A percentile compares a stretch with the other conserved stretches of the same genome.
Conservation (phyloP, 192 early-diverging fungal species). For the Nowakowskiella sp. region DNA sequence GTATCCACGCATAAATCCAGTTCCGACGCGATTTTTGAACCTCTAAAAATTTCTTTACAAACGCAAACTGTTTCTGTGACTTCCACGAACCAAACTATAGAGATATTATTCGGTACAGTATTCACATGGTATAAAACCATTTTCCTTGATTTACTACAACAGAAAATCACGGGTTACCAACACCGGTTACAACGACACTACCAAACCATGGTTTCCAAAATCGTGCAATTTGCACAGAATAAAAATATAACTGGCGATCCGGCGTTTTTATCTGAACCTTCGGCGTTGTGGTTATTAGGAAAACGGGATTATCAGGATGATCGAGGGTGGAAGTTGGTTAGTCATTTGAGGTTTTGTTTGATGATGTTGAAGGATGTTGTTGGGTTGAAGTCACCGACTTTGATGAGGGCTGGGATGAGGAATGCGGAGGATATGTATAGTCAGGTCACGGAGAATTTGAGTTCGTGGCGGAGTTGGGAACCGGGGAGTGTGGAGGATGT, state of each 20-base stretch:
- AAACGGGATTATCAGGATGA: conserved; percentile 55
- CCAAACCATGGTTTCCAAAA: conserved; percentile 44
- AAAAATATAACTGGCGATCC: conserved; percentile 42
- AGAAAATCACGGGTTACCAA: conserved; percentile 39
- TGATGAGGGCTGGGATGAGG: conserved; percentile 36
- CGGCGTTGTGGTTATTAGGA: conserved; percentile 53
- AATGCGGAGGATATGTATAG: conserved; percentile 37
- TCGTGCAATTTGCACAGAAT: conserved; percentile 34
- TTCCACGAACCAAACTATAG: conserved; percentile 61
- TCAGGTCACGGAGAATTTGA: conserved; percentile 34
- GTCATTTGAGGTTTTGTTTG: conserved; percentile 55
- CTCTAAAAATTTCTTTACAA: no score
- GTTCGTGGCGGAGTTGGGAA: conserved; percentile 59
- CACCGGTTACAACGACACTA: conserved; percentile 40
- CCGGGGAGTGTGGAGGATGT: conserved; percentile 32
- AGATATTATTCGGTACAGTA: conserved; percentile 61
- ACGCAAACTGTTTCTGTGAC: conserved; percentile 39
- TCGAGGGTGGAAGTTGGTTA: conserved; percentile 67
- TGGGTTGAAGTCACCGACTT: conserved; percentile 19
- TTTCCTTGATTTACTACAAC: conserved; percentile 50
- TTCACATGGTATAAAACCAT: conserved; percentile 58
- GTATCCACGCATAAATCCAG: no score
- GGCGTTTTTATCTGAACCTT: conserved; percentile 56
- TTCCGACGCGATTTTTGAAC: no score
- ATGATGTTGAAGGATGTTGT: conserved; percentile 25